Evolutionary conservation across 306 rosid genomes (phyloP), one percentile per base, ranked within the genome.

Genomic region (Hippophae rhamnoides): DNA sequence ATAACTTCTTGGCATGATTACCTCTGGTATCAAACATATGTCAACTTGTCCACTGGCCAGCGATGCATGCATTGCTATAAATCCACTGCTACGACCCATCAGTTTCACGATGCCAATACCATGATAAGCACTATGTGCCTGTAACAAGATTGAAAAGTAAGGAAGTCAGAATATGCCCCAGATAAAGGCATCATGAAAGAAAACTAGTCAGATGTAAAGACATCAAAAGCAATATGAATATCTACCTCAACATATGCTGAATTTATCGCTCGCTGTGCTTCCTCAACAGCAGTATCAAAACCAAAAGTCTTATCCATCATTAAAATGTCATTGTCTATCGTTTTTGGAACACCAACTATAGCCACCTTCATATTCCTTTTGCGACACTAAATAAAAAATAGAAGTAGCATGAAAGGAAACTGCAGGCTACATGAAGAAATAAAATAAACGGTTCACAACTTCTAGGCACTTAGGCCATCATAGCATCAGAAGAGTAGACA

Each of bases 21-120:
- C 99, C 97, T 93, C 99, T 13, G 99, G 99, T 71, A 93, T 81
- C 82, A 93, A 74, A 64, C 99, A 88, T 70, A 93, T 77, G 75
- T 93, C 99, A 41, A 93, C 65, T 74, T 93, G 99, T 62, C 99
- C 99, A 69, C 99, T 93, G 26, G 99, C 84, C 56, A 93, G 73
- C 63, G 99, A 76, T 61, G 97, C 90, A 43, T 93, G 99, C 99
- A 93, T 93, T 47, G 99, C 97, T 61, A 93, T 93, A 75, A 71
- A 93, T 65, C 99, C 99, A 68, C 99, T 93, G 82, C 97, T 88
- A 65, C 99, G 99, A 43, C 99, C 99, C 99, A 93, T 93, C 84
- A 93, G 69, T 75, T 93, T 93, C 57, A 93, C 99, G 57, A 93
- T 10, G 55, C 99, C 99, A 56, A 93, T 76, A 47, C 99, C 99